Evolutionary conservation across 2,329 filamentous ascomycete species (phyloP).

Genomic region (Sclerotinia trifoliorum): DNA sequence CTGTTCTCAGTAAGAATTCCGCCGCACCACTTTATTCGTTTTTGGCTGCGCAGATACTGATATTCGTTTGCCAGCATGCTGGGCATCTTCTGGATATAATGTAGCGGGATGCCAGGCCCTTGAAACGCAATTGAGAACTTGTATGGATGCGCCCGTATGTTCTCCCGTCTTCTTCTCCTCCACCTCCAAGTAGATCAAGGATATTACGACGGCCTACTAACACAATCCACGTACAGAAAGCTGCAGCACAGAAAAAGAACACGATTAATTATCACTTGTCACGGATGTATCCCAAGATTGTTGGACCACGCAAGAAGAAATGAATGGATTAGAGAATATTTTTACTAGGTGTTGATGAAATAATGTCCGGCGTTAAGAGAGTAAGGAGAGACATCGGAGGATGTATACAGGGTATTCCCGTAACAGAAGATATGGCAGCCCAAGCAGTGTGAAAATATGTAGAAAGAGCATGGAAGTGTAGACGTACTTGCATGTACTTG

Average conservation of each 20-base stretch:
- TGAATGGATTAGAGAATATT: constrained; percentile 33
- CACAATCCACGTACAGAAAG: constrained; percentile 47
- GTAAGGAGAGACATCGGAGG: not conserved
- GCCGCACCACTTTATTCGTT: constrained; percentile 16
- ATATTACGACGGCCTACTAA: not conserved
- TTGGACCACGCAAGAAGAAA: constrained; percentile 67
- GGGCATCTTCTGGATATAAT: constrained; percentile 75
- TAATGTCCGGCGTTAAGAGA: not conserved
- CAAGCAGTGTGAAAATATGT: not conserved
- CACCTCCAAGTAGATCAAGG: not conserved
- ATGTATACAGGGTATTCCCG: not conserved
- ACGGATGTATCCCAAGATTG: constrained; percentile 72
- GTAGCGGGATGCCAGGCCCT: constrained; percentile 57
- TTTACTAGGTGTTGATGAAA: not conserved
- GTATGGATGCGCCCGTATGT: constrained; percentile 79
- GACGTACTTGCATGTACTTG: constrained; percentile 10
- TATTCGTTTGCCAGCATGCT: constrained; percentile 61
- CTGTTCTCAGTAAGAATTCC: constrained; percentile 58
- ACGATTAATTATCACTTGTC: constrained; percentile 89
- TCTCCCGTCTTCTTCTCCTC: not conserved
- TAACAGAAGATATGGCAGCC: not conserved
- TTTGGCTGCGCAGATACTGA: not conserved
- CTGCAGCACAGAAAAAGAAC: constrained; percentile 61
- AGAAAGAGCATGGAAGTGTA: not conserved
- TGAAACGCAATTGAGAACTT: constrained; percentile 60